Evolutionary conservation across 495 filamentous ascomycete species (phyloP).

Genomic region (Neurospora hispaniola): DNA sequence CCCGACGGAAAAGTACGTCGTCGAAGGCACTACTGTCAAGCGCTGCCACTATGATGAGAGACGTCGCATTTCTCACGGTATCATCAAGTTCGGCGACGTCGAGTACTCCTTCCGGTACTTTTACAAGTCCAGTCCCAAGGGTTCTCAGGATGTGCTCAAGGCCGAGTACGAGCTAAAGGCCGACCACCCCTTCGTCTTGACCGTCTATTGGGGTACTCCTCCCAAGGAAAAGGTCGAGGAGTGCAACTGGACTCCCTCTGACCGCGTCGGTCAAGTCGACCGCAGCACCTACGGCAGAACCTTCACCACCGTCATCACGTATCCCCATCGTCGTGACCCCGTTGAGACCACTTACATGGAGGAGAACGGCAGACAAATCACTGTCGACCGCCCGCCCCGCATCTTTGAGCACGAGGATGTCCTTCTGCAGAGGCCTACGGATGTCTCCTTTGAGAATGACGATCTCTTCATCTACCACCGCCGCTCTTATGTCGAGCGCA

Average conservation of each 20-base stretch:
- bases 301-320: conserved; percentile 13
- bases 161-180: conserved; percentile 9
- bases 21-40: not conserved
- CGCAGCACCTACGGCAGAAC: not conserved
- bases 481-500: conserved; percentile 1
- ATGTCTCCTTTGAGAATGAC: conserved; percentile 14
- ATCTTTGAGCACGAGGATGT: conserved; percentile 16
- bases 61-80: conserved; percentile 10
- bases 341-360: conserved; percentile 10
- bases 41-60: conserved; percentile 12
- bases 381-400: conserved; percentile 3
- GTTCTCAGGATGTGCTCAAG: conserved; percentile 12
- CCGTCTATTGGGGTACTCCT: conserved; percentile 17
- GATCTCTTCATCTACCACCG: conserved; percentile 17
- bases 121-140: conserved; percentile 11
- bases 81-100: conserved; percentile 1
- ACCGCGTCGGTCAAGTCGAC: conserved; percentile 13
- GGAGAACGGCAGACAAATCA: not conserved
- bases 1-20: conserved; percentile 8
- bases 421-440: conserved; percentile 10
- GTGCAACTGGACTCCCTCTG: conserved; percentile 14
- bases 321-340: conserved; percentile 19
- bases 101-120: conserved; percentile 15
- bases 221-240: conserved; percentile 3
- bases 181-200: not conserved